phyloP scores from a whole-genome alignment of 1,139 yeast genomes.

The Lodderomyces parapsilosis region DNA sequence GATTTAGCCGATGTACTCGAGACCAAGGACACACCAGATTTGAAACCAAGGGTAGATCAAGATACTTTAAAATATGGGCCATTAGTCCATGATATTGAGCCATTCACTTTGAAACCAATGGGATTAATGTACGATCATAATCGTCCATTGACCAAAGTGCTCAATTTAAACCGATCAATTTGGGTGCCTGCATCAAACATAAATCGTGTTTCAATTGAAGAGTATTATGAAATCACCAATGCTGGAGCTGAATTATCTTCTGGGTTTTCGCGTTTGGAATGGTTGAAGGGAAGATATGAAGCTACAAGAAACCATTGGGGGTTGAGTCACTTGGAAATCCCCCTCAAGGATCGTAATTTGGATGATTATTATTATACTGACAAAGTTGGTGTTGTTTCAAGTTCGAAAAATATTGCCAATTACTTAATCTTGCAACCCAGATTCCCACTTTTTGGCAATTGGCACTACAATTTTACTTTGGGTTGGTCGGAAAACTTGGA shows the following conservation, averaged over 20 bases:
- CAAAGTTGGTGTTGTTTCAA: constrained; percentile 92
- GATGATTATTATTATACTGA: constrained; percentile 77
- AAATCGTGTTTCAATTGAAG: constrained; percentile 59
- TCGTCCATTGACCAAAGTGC: constrained; percentile 61
- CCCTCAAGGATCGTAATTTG: constrained; percentile 44
- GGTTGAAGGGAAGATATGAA: constrained; percentile 56
- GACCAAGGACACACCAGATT: constrained; percentile 22
- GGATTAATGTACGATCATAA: constrained; percentile 65
- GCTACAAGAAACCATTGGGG: constrained; percentile 45
- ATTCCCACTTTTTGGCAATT: constrained; percentile 91
- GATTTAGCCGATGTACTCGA: constrained; percentile 11
- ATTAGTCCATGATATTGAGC: constrained; percentile 33
- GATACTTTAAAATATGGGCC: constrained; percentile 60
- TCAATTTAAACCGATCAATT: constrained; percentile 64
- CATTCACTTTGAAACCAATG: constrained; percentile 49
- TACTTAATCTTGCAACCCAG: constrained; percentile 75
- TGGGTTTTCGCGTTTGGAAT: constrained; percentile 80
- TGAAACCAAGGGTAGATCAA: constrained; percentile 35
- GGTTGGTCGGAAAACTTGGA: constrained; percentile 78
- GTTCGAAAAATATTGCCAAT: constrained; percentile 53
- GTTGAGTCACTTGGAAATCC: constrained; percentile 56
- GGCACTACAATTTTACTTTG: constrained; percentile 93
- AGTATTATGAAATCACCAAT: constrained; percentile 79
- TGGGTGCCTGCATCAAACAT: constrained; percentile 59
- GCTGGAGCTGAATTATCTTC: constrained; percentile 64